Evolutionary conservation across 2,329 filamentous ascomycete species (phyloP).

Genomic region (Huntiella savannae): DNA sequence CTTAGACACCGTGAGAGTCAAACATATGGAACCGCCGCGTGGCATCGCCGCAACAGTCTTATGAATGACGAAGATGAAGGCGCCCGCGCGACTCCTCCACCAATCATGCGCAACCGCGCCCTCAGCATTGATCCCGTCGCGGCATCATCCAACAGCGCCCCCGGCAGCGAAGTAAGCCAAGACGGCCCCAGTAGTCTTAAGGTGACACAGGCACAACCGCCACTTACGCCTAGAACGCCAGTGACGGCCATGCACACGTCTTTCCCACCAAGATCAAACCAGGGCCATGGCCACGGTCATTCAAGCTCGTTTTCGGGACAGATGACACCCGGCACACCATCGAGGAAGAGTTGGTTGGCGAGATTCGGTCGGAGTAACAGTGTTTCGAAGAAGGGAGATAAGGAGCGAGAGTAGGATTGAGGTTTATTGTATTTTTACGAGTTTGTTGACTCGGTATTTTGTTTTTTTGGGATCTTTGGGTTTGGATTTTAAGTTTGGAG

Average conservation of each 20-base stretch:
- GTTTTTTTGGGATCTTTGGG: background rate
- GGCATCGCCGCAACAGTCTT: constrained; percentile 18
- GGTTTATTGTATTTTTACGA: background rate
- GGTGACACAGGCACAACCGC: background rate
- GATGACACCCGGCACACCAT: constrained; percentile 4
- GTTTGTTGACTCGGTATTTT: background rate
- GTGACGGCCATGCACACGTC: constrained; percentile 1
- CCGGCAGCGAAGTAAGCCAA: background rate
- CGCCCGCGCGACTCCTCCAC: constrained; percentile 34
- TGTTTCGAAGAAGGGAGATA: constrained; percentile 6
- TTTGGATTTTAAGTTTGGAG: background rate
- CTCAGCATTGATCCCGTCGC: constrained; percentile 8
- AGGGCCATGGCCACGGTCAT: constrained; percentile 3
- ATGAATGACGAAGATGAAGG: constrained; percentile 23
- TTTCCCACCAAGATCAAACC: constrained; percentile 3
- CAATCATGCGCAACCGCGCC: constrained; percentile 28
- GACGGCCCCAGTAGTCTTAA: background rate
- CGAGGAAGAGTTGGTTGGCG: constrained; percentile 10
- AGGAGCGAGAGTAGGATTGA: background rate
- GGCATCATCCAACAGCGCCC: background rate
- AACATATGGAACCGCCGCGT: constrained; percentile 23
- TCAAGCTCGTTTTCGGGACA: constrained; percentile 5
- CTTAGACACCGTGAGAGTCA: constrained; percentile 11
- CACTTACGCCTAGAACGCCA: constrained; percentile 5
- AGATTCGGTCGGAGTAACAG: constrained; percentile 11